These are phyloP conservation scores for Fusarium xylarioides DNA, from an alignment of 2,329 filamentous ascomycete genomes.

Conservation along the genomic window DNA sequence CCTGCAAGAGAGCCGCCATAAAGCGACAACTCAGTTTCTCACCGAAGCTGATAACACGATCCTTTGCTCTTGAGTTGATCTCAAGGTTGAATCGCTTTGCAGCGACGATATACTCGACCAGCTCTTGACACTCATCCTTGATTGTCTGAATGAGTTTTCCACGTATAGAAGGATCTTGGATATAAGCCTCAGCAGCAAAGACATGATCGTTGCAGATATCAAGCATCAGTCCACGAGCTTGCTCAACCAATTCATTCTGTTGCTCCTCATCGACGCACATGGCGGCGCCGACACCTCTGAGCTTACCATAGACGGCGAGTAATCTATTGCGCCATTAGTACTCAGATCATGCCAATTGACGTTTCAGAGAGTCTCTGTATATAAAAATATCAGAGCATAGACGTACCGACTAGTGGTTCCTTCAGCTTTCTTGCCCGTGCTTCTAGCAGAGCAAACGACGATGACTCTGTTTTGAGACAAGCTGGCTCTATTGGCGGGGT, in stretches of 20 bases:
- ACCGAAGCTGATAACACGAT: conserved; percentile 91
- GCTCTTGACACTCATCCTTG: conserved; percentile 79
- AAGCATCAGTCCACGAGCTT: conserved; percentile 79
- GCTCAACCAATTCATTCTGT: conserved; percentile 60
- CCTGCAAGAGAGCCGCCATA: conserved; percentile 85
- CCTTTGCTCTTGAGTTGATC: conserved; percentile 80
- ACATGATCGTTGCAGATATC: conserved; percentile 87
- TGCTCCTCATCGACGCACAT: conserved; percentile 63
- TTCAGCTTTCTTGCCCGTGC: conserved; percentile 91
- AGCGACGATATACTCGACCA: conserved; percentile 76
- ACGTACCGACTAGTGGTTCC: conserved; percentile 94
- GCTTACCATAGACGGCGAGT: conserved; percentile 67
- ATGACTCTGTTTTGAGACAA: conserved; percentile 79
- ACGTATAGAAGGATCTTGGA: conserved; percentile 66
- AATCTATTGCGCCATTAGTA: conserved; percentile 51
- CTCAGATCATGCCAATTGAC: background rate
- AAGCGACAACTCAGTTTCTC: conserved; percentile 96
- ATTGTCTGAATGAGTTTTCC: conserved; percentile 72
- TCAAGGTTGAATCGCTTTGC: conserved; percentile 75
- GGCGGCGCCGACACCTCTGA: conserved; percentile 63
- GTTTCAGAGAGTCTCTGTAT: background rate
- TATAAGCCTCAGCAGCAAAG: conserved; percentile 71
- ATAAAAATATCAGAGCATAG: background rate
- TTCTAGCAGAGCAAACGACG: conserved; percentile 94
- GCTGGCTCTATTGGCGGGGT: conserved; percentile 49